These are phyloP conservation scores for Dactylonectria estremocensis DNA, from an alignment of 2,329 filamentous ascomycete species.

Conservation along the genomic window DNA sequence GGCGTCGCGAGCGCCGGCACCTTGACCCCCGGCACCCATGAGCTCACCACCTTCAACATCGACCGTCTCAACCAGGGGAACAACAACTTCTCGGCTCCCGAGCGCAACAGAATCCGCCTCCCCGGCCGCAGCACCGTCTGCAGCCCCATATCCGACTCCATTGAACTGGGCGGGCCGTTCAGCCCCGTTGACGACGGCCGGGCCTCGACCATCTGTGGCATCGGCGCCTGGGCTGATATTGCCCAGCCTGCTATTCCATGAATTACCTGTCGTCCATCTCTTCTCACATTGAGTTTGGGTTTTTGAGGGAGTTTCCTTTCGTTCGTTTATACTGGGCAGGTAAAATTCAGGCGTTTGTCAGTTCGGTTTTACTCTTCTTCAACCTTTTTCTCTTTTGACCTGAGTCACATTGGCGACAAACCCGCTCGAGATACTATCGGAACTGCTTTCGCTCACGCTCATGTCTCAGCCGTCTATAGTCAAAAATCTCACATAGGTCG, in stretches of 20 bases:
- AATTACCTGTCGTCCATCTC: not conserved
- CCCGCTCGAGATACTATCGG: not conserved
- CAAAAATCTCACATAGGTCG: not conserved
- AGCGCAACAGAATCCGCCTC: conserved; percentile 9
- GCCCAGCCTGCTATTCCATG: conserved; percentile 24
- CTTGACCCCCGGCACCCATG: not conserved
- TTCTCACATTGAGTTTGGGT: not conserved
- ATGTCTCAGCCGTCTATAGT: not conserved
- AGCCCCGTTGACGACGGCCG: conserved; percentile 23
- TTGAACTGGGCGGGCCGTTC: conserved; percentile 31
- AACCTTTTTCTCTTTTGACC: not conserved
- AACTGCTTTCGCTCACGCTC: not conserved
- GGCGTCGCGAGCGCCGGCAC: not conserved
- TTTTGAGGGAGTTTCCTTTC: not conserved
- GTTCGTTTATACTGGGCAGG: not conserved
- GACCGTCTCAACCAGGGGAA: conserved; percentile 6
- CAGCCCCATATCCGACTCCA: conserved; percentile 34
- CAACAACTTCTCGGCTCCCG: not conserved
- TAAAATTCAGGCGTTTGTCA: not conserved
- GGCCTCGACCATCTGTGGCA: conserved; percentile 34
- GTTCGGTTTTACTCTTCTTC: not conserved
- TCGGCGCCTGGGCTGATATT: conserved; percentile 44
- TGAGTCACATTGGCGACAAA: not conserved
- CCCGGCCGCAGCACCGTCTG: conserved; percentile 22
- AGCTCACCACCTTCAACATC: conserved; percentile 19